Conservation (phyloP, 805 yeast genomes). For the Pichia insulana region DNA sequence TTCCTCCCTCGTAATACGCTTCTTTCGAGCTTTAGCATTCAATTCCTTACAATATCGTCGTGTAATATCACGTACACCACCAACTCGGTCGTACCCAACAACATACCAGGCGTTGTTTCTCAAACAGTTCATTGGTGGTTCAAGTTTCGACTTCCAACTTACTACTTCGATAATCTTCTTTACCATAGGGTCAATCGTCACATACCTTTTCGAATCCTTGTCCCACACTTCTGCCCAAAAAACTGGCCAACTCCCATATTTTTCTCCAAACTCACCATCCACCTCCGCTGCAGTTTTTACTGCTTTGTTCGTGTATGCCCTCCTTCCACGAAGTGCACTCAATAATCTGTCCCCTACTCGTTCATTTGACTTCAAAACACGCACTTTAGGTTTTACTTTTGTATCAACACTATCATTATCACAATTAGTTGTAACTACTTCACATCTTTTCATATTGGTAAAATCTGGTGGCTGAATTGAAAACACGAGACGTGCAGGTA, state of each 20-base stretch:
- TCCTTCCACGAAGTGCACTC: constrained; percentile 21
- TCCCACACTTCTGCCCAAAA: constrained; percentile 97
- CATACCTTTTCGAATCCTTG: constrained; percentile 58
- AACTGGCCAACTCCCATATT: constrained; percentile 43
- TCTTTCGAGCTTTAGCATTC: constrained; percentile 69
- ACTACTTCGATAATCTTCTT: constrained; percentile 55
- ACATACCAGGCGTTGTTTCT: constrained; percentile 63
- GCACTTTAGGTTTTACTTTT: not conserved
- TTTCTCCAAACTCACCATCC: constrained; percentile 4
- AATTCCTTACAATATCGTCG: constrained; percentile 65
- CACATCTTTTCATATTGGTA: constrained; percentile 30
- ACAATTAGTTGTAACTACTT: constrained; percentile 6
- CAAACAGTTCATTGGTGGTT: constrained; percentile 59
- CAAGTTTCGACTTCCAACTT: constrained; percentile 36
- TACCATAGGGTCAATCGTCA: constrained; percentile 77
- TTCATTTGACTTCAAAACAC: not conserved
- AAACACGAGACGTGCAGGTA: constrained; percentile 66
- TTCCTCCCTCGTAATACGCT: constrained; percentile 54
- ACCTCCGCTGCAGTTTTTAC: constrained; percentile 1
- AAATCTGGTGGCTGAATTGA: constrained; percentile 91
- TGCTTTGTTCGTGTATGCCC: constrained; percentile 14
- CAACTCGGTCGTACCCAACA: constrained; percentile 61
- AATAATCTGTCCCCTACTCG: constrained; percentile 19
- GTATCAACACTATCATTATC: constrained; percentile 3
- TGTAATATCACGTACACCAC: constrained; percentile 73